A percentile compares a stretch with the other conserved stretches of the same genome.
phyloP scores from a whole-genome alignment of 2,329 filamentous ascomycete species.

The Aspergillus sclerotialis region DNA sequence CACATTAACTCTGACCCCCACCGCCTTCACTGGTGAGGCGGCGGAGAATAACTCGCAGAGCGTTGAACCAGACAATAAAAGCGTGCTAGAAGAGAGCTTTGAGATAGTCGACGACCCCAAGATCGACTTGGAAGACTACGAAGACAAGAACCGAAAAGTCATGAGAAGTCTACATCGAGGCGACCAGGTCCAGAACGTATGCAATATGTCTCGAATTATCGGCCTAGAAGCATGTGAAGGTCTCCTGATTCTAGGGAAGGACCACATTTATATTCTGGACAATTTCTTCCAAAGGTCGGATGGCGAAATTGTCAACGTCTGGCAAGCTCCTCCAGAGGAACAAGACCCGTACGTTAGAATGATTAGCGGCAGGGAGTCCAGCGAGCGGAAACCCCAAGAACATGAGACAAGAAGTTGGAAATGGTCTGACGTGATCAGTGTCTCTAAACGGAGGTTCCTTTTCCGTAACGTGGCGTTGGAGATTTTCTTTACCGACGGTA shows the following conservation, averaged over 20 bases:
- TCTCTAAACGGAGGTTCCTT: conserved; percentile 90
- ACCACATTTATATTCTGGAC: conserved; percentile 88
- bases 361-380: conserved; percentile 69
- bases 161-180: conserved; percentile 88
- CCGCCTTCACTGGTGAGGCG: conserved; percentile 23
- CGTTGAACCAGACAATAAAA: conserved; percentile 29
- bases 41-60: conserved; percentile 23
- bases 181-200: conserved; percentile 87
- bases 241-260: conserved; percentile 85
- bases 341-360: conserved; percentile 93
- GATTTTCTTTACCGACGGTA: conserved; percentile 92
- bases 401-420: conserved; percentile 86
- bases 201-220: conserved; percentile 90
- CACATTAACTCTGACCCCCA: conserved; percentile 31
- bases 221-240: conserved; percentile 92
- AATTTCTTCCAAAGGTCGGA: conserved; percentile 93
- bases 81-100: conserved; percentile 75
- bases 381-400: conserved; percentile 54
- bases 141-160: conserved; percentile 97
- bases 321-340: conserved; percentile 86
- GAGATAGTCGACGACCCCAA: conserved; percentile 93
- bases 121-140: conserved; percentile 75
- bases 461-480: conserved; percentile 96
- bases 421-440: conserved; percentile 89
- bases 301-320: conserved; percentile 93